Evolutionary conservation across 1,284 basidiomycete genomes (phyloP), one percentile per base, ranked within the genome.

Genomic region (Peniophora sp.): DNA sequence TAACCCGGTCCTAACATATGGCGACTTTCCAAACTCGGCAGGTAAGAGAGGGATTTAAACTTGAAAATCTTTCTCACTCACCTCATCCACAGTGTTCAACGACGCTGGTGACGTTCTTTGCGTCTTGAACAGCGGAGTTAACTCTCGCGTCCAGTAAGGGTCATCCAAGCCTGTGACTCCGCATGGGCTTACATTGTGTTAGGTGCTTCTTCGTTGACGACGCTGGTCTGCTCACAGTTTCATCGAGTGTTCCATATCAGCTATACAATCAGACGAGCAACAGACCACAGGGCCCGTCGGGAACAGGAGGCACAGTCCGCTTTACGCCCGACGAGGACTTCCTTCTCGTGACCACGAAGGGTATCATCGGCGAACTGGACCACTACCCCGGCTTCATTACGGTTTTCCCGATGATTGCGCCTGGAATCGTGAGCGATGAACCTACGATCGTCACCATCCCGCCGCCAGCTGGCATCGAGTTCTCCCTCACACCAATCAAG

Each of bases 81-180:
- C 27, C 39, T 10, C n/a, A n/a, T 36, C 39, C 39, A 5, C 20
- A n/a, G 39, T 22, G n/a, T 41, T 41, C 39, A 41, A 41, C 39
- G n/a, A 41, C 8, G 39, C 39, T 22, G 39, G 39, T 22, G 20
- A n/a, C 16, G n/a, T 8, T n/a, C 39, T 41, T 22, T 41, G 39
- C 39, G 39, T 41, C 6, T 5, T 41, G n/a, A 41, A 41, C 16
- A 16, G 39, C 16, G 39, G 39, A 41, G 39, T 22, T 19, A 56
- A 69, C 20, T 72, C 72, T 53, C 67, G 70, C 35, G 67, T 74
- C 50, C 67, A 63, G 70, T 73, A 52, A 44, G 57, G 55, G 32
- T 5, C 27, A 22, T 50, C 12, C 27, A 32, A 32, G 27, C 25
- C 22, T 22, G 20, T 39, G 23, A 43, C 14, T 12, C 24, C 3